A percentile compares a stretch with the other conserved stretches of the same genome.
Evolutionary conservation across 2,329 filamentous ascomycete genomes (phyloP).

Genomic region (Sporothrix pallida): DNA sequence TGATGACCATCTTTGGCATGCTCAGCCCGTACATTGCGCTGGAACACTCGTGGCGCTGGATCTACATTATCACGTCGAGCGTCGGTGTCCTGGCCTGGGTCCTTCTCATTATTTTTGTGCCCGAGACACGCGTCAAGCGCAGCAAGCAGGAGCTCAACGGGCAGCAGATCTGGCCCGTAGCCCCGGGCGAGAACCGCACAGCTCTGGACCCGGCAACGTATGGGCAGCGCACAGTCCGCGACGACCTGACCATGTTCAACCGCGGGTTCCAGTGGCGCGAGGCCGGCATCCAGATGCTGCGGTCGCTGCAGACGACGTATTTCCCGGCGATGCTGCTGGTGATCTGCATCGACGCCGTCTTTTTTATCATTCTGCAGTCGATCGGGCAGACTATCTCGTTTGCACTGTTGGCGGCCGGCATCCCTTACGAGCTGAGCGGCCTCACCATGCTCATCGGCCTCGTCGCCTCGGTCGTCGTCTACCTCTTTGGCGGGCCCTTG

Average conservation of each 20-base stretch:
- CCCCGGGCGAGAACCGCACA: not conserved
- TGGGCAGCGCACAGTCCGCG: not conserved
- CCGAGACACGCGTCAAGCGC: conserved; percentile 45
- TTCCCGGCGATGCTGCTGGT: conserved; percentile 7
- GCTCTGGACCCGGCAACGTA: not conserved
- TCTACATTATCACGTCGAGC: conserved; percentile 47
- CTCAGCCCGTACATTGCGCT: conserved; percentile 44
- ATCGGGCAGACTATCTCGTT: conserved; percentile 32
- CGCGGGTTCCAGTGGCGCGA: conserved; percentile 7
- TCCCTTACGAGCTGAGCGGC: conserved; percentile 34
- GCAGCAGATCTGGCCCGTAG: conserved; percentile 5
- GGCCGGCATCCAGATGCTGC: not conserved
- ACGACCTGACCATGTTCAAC: conserved; percentile 16
- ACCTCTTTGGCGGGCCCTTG: conserved; percentile 32
- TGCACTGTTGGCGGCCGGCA: conserved; percentile 31
- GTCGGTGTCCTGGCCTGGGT: conserved; percentile 46
- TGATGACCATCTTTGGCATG: conserved; percentile 45
- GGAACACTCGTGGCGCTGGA: conserved; percentile 46
- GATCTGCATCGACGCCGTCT: conserved; percentile 26
- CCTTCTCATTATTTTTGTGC: conserved; percentile 44
- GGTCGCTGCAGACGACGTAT: conserved; percentile 5
- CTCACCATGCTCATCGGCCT: conserved; percentile 28
- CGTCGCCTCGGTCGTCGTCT: conserved; percentile 30
- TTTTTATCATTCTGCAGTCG: conserved; percentile 26
- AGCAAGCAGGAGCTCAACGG: conserved; percentile 37